Percentiles rank a stretch among this genome's conserved stretches.
phyloP scores from a whole-genome alignment of 2,329 filamentous ascomycete species.

The Venturiaceae sp. region DNA sequence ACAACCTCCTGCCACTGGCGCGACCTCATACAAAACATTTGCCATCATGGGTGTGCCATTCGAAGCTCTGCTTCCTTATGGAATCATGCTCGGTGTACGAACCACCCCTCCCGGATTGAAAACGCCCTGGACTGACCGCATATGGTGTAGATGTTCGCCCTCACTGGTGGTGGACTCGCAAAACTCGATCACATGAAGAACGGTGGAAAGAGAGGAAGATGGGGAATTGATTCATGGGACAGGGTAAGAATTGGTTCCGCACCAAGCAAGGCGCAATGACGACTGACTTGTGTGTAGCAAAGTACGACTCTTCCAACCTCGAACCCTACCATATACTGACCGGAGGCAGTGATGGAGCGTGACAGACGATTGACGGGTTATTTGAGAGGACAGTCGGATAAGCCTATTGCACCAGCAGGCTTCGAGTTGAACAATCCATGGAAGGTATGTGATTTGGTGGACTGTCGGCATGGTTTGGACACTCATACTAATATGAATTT shows the following conservation, averaged over 20 bases:
- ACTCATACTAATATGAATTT: constrained; percentile 17
- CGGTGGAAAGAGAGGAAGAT: constrained; percentile 51
- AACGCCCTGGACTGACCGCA: constrained; percentile 3
- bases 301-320: constrained; percentile 30
- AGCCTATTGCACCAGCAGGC: constrained; percentile 45
- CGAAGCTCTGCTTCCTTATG: constrained; percentile 55
- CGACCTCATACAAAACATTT: not conserved
- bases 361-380: constrained; percentile 53
- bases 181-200: constrained; percentile 51
- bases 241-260: constrained; percentile 36
- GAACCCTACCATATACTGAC: constrained; percentile 2
- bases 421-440: constrained; percentile 60
- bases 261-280: not conserved
- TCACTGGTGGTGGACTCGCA: constrained; percentile 48
- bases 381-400: constrained; percentile 52
- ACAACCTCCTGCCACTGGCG: not conserved
- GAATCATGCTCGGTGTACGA: constrained; percentile 51
- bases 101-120: constrained; percentile 3
- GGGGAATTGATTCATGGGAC: constrained; percentile 55
- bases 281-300: constrained; percentile 41
- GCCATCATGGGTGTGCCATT: constrained; percentile 55
- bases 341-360: constrained; percentile 53
- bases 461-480: too few relatives aligned
- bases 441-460: constrained; percentile 41
- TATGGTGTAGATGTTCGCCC: constrained; percentile 46